Percentiles rank a stretch among this genome's conserved stretches.
Conservation (phyloP, 2,329 filamentous ascomycete species). For the Decorospora gaudefroyi region DNA sequence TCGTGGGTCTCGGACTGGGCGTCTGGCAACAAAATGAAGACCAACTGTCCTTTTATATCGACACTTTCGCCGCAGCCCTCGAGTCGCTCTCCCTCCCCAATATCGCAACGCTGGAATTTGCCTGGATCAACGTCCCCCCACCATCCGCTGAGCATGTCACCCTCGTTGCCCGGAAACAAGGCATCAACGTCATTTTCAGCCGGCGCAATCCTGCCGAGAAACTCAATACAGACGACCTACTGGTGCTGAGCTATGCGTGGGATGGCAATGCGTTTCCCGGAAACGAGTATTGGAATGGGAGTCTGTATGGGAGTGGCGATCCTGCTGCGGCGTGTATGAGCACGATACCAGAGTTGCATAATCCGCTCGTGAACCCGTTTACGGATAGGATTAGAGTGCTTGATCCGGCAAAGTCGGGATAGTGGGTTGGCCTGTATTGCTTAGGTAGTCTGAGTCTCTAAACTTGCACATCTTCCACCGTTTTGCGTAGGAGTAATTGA, state of each 20-base stretch:
- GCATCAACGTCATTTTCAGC: slow-evolving; percentile 13
- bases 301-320: slow-evolving; percentile 8
- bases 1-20: slow-evolving; percentile 12
- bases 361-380: slow-evolving; percentile 13
- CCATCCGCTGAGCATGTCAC: not conserved
- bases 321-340: slow-evolving; percentile 17
- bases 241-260: slow-evolving; percentile 15
- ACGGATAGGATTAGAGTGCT: slow-evolving; percentile 8
- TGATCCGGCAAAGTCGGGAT: too few relatives aligned
- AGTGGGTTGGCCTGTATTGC: too few relatives aligned
- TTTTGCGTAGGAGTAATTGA: too few relatives aligned
- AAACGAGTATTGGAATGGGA: slow-evolving; percentile 16
- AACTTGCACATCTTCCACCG: too few relatives aligned
- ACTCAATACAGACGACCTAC: slow-evolving; percentile 10
- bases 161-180: slow-evolving; percentile 2
- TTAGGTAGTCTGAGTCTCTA: too few relatives aligned
- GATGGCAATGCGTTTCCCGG: slow-evolving; percentile 15
- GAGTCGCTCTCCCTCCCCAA: slow-evolving; percentile 1
- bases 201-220: slow-evolving; percentile 12
- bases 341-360: slow-evolving; percentile 15
- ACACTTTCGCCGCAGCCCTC: slow-evolving; percentile 8
- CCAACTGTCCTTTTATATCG: slow-evolving; percentile 9
- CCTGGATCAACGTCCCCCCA: slow-evolving; percentile 4
- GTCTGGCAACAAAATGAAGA: slow-evolving; percentile 6
- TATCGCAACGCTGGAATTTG: slow-evolving; percentile 13